Base-by-base conservation (phyloP, 2,329 filamentous ascomycete species). In the Camillea tinctor region DNA sequence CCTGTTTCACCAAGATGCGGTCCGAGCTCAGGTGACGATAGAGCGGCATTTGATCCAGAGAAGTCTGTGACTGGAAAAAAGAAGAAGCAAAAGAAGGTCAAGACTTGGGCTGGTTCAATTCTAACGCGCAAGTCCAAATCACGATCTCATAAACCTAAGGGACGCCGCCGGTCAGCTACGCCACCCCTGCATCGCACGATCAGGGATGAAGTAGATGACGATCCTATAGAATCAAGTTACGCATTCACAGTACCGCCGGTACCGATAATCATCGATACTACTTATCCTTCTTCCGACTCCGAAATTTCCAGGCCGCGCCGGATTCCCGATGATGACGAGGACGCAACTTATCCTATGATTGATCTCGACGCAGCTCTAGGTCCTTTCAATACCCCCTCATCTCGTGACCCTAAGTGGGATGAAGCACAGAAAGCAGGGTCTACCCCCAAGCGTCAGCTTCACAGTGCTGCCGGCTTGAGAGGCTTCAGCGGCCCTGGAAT, bases 311-410 rank as follows among this genome's bases (percentile, higher is more conserved):
- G 74, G 24, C 72, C 70, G 4, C 66, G 70, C 19, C 69, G 68
- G 62, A 75, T 67, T 50, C 74, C 74, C 2, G 81, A 24, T 6
- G 61, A 86, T 8, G 85, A 86, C 8, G 85, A 88, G 52, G 91
- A 96, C 60, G 74, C 84, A 2, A 83, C 88, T 56, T 91, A 88
- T 70, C 88, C 91, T 7, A 89, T 97, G 74, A 96, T 99, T 64
- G 95, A 99, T 74, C 80, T 99, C 50, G 95, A 99, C 76, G 94
- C 93, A 19, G 95, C 94, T 23, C 82, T 98, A 1, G 93, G 93
- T 1, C 93, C 94, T 0, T 96, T 97, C 75, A 95, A 96, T 69
- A 96, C 93, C 0, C 90, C 91, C 23, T 79, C 87, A 1, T 80
- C 79, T 30, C 80, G 81, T 11, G 88, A 87, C 60, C 79, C 84